Evolutionary conservation across 164 flowering plant genomes (phyloP).

Genomic region (Litsea cubeba): DNA sequence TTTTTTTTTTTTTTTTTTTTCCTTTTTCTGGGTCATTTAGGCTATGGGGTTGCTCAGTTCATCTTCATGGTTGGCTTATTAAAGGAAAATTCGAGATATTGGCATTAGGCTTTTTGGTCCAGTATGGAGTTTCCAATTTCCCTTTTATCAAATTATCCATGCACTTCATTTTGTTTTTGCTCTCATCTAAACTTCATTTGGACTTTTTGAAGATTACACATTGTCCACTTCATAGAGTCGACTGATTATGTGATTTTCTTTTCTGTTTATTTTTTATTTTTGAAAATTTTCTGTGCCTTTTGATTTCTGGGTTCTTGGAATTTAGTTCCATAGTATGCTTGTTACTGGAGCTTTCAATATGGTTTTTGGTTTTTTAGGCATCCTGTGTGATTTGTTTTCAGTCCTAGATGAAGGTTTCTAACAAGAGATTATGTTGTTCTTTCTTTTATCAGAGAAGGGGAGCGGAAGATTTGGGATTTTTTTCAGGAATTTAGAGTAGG

Average conservation of each 20-base stretch:
- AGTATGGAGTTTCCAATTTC: neutral
- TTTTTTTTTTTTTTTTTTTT: no score
- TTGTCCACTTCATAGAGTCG: neutral
- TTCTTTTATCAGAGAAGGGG: constrained; percentile 18
- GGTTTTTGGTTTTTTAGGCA: neutral
- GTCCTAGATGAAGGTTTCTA: neutral
- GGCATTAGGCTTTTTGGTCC: neutral
- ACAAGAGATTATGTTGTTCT: neutral
- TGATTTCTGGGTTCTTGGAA: constrained; percentile 29
- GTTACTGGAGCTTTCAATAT: constrained; percentile 22
- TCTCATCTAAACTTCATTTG: neutral
- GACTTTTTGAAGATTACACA: neutral
- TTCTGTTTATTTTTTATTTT: neutral
- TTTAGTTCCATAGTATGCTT: constrained; percentile 9
- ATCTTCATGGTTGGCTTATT: constrained; percentile 9
- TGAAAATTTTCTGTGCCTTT: constrained; percentile 4
- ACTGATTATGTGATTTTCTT: neutral
- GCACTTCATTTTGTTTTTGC: neutral
- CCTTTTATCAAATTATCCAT: neutral
- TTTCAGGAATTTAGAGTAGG: constrained; percentile 16
- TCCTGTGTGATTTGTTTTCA: neutral
- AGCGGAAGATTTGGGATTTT: constrained; percentile 24
- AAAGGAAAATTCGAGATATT: constrained; percentile 1
- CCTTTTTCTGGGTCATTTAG: neutral
- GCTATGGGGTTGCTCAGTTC: constrained; percentile 4